Conservation (phyloP, 2,329 filamentous ascomycete species). For the Fusarium coicis region DNA sequence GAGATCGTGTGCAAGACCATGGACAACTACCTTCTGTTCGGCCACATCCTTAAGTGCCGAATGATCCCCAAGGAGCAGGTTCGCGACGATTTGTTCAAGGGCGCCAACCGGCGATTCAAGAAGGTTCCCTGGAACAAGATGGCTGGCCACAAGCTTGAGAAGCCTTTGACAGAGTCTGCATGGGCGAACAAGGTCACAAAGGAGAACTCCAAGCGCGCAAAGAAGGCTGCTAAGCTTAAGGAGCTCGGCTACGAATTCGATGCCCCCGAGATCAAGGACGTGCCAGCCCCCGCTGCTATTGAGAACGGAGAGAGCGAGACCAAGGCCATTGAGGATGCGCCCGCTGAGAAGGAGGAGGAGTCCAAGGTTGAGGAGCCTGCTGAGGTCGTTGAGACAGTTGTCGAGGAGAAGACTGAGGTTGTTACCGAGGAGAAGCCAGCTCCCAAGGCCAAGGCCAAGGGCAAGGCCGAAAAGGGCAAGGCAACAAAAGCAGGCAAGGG, state of each 20-base stretch:
- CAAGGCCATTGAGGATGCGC: constrained; percentile 52
- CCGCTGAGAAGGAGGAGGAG: constrained; percentile 48
- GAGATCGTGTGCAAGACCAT: constrained; percentile 94
- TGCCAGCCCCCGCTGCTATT: constrained; percentile 54
- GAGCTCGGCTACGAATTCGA: constrained; percentile 86
- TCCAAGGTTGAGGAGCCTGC: constrained; percentile 42
- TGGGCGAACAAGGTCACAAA: constrained; percentile 81
- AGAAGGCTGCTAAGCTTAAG: constrained; percentile 80
- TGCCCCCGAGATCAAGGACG: constrained; percentile 74
- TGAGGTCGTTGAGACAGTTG: constrained; percentile 38
- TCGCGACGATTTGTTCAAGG: constrained; percentile 86
- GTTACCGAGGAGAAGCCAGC: constrained; percentile 41
- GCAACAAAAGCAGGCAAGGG: constrained; percentile 45
- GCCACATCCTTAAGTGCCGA: constrained; percentile 91
- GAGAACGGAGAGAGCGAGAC: constrained; percentile 49
- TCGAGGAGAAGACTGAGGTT: constrained; percentile 39
- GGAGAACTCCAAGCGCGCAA: constrained; percentile 76
- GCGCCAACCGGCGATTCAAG: constrained; percentile 91
- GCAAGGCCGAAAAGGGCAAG: constrained; percentile 48
- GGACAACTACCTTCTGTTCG: constrained; percentile 97
- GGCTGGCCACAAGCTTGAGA: constrained; percentile 78
- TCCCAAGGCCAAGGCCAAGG: constrained; percentile 49
- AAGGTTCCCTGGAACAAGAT: constrained; percentile 88
- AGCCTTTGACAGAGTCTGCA: constrained; percentile 76
- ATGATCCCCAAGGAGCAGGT: constrained; percentile 80